phyloP scores from a whole-genome alignment of 257 asterid genomes.

The Jacaranda mimosifolia region DNA sequence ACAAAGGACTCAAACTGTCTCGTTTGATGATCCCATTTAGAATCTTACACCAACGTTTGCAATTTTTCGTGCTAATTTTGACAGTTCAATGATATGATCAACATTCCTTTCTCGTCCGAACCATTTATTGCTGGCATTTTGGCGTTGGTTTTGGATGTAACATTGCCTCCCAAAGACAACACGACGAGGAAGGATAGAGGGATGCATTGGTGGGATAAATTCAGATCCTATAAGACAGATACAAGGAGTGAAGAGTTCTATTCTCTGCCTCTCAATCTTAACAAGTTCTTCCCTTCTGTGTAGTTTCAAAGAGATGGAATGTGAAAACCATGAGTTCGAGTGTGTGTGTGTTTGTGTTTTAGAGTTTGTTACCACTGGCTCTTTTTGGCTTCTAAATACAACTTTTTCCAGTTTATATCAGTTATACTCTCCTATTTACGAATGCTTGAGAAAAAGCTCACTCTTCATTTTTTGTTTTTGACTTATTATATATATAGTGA shows the following conservation, averaged over 20 bases:
- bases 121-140: conserved; percentile 78
- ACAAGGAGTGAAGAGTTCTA: conserved; percentile 91
- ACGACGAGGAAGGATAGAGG: conserved; percentile 83
- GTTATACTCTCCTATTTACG: neutral
- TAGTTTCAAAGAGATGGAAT: conserved; percentile 41
- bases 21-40: too few species aligned
- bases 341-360: conserved; percentile 15
- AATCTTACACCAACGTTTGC: neutral
- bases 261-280: conserved; percentile 84
- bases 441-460: neutral
- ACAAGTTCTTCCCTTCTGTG: conserved; percentile 92
- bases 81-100: conserved; percentile 95
- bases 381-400: neutral
- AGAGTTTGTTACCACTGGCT: neutral
- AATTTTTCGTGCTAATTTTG: neutral
- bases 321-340: neutral
- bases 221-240: conserved; percentile 77
- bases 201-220: conserved; percentile 94
- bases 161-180: conserved; percentile 70
- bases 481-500: neutral
- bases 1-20: too few species aligned
- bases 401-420: conserved; percentile 7
- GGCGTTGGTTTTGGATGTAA: conserved; percentile 71
- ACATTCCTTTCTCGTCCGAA: conserved; percentile 83
- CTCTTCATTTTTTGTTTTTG: neutral